Evolutionary conservation across 2,329 filamentous ascomycete genomes (phyloP), one percentile per base, ranked within the genome.

Genomic region (Coniochaeta hoffmannii): DNA sequence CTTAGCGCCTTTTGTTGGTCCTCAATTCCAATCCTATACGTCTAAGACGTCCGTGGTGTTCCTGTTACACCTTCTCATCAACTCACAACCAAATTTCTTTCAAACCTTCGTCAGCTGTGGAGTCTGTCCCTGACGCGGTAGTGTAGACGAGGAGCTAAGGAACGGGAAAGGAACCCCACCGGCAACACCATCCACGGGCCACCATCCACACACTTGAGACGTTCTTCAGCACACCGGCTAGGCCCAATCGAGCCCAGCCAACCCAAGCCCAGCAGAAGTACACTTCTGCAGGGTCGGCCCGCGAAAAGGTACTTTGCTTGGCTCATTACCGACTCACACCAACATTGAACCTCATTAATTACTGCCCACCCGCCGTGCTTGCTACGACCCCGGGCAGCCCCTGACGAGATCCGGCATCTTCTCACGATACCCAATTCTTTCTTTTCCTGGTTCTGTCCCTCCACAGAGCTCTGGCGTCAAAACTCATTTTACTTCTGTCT

Each of bases 271-370:
- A 41, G 4, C n/a, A 22, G 36, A 41, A 41, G 41, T 46, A 46
- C 12, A 19, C 26, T n/a, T 26, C 15, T n/a, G 41, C 41, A 7
- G 41, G 19, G 3, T 2, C 4, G 2, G 2, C 8, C 41, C 2
- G 41, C 41, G 26, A 28, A 46, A 28, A 10, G 41, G 41, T 28
- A 46, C 41, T 17, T 46, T 8, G 12, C 19, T 1, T 32, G 4
- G 12, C 15, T 28, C 19, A 15, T 15, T 24, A 22, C 41, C 24
- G 41, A 15, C 41, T 46, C 22, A 28, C 19, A 28, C 41, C 36
- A 41, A 41, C 36, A 41, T 41, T 41, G 36, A 41, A 50, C 44
- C 44, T 50, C 44, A 50, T 50, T 50, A 30, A 50, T 50, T 50
- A 50, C 44, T n/a, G 28, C 44, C 44, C 44, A 31, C 44, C 44